Conservation (phyloP, 2,329 filamentous ascomycete species). For the Boeremia lycopersici region DNA sequence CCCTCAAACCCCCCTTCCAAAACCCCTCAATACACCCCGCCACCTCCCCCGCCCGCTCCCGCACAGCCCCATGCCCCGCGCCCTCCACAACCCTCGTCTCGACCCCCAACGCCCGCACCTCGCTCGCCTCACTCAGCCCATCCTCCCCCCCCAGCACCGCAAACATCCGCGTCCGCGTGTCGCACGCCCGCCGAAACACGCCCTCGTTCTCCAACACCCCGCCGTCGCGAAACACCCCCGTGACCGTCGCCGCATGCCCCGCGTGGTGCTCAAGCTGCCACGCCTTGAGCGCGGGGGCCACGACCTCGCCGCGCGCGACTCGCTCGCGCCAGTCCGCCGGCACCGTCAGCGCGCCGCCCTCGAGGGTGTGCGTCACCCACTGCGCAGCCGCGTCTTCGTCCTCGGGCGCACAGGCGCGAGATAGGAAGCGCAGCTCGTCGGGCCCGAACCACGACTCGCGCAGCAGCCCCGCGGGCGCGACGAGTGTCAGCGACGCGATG, state of each 20-base stretch:
- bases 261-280: conserved; percentile 57
- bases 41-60: conserved; percentile 48
- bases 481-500: too few relatives aligned
- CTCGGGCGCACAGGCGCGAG: accelerated
- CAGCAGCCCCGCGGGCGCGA: conserved; percentile 57
- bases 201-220: conserved; percentile 50
- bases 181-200: conserved; percentile 37
- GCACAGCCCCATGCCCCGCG: conserved; percentile 51
- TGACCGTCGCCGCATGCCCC: conserved; percentile 55
- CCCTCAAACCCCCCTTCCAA: conserved; percentile 12
- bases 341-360: conserved; percentile 52
- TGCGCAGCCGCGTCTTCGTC: conserved; percentile 43
- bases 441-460: neutral
- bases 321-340: conserved; percentile 54
- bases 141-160: conserved; percentile 49
- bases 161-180: conserved; percentile 31
- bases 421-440: neutral
- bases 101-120: conserved; percentile 45
- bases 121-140: conserved; percentile 39
- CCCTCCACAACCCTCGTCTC: conserved; percentile 47
- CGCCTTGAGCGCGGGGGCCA: conserved; percentile 54
- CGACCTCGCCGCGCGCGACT: conserved; percentile 51
- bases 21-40: conserved; percentile 40
- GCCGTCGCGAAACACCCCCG: conserved; percentile 56
- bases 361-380: conserved; percentile 51